A percentile compares a stretch with the other conserved stretches of the same genome.
Conservation (phyloP, 1,284 basidiomycete species). For the Neotropicomus parvogracilis region DNA sequence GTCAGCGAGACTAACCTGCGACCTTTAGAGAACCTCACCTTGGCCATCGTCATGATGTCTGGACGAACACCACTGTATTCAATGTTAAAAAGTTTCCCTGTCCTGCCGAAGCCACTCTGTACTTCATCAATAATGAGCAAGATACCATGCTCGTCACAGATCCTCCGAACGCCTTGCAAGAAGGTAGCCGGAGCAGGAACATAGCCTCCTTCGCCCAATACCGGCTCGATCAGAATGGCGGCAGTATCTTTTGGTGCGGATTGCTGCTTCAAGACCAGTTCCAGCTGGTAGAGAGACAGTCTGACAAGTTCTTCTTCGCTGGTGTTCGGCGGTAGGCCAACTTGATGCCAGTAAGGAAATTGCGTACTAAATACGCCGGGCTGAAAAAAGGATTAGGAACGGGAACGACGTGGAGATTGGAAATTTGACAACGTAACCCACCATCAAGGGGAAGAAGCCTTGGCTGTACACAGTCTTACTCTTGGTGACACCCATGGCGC, state of each 20-base stretch:
- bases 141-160: slow-evolving; percentile 87
- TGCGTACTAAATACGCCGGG: slow-evolving; percentile 80
- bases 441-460: slow-evolving; percentile 80
- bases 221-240: slow-evolving; percentile 88
- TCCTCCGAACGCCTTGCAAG: slow-evolving; percentile 72
- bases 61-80: slow-evolving; percentile 80
- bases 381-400: slow-evolving; percentile 37
- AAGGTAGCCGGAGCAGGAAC: slow-evolving; percentile 83
- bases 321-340: slow-evolving; percentile 62
- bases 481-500: slow-evolving; percentile 83
- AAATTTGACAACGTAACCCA: slow-evolving; percentile 32
- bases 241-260: slow-evolving; percentile 84
- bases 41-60: slow-evolving; percentile 88
- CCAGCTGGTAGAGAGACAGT: slow-evolving; percentile 77
- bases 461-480: slow-evolving; percentile 90
- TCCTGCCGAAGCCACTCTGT: slow-evolving; percentile 87
- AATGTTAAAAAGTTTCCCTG: slow-evolving; percentile 82
- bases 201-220: slow-evolving; percentile 93
- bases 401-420: neutral
- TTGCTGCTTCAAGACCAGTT: slow-evolving; percentile 82
- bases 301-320: slow-evolving; percentile 64
- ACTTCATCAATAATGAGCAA: slow-evolving; percentile 85
- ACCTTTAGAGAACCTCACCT: slow-evolving; percentile 42
- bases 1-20: slow-evolving; percentile 6
- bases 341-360: slow-evolving; percentile 94